phyloP scores from a whole-genome alignment of 116 monocot species.

The Trichopus zeylanicus region DNA sequence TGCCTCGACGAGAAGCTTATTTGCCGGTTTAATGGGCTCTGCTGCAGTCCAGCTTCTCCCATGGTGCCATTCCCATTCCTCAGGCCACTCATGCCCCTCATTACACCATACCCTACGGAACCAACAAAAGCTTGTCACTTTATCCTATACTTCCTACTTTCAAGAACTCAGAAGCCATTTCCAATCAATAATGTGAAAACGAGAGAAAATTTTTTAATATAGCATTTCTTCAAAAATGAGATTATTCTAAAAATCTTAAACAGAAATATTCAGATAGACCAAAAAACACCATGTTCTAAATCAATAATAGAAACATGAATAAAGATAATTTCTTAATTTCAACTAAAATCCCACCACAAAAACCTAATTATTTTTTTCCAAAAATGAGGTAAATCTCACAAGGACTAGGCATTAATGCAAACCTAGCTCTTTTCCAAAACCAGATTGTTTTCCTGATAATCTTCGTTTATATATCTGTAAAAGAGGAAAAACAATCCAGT shows the following conservation, averaged over 20 bases:
- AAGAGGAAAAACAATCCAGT: not conserved
- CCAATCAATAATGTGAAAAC: too few relatives aligned
- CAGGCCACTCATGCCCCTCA: slow-evolving; percentile 33
- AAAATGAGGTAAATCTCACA: too few relatives aligned
- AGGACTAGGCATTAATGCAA: too few relatives aligned
- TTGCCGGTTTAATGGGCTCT: slow-evolving; percentile 43
- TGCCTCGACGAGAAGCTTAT: slow-evolving; percentile 73
- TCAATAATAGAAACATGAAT: not conserved
- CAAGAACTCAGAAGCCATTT: too few relatives aligned
- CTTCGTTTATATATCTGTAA: too few relatives aligned
- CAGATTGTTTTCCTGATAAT: too few relatives aligned
- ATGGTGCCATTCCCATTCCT: slow-evolving; percentile 9
- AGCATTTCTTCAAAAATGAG: too few relatives aligned
- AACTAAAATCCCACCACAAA: not conserved
- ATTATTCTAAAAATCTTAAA: too few relatives aligned
- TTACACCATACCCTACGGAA: slow-evolving; percentile 36
- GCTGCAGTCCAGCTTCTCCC: slow-evolving; percentile 2
- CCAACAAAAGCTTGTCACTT: not conserved
- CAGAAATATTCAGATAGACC: not conserved
- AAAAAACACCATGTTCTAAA: not conserved
- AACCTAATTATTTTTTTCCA: too few relatives aligned
- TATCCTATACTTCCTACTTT: too few relatives aligned
- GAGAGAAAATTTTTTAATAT: too few relatives aligned
- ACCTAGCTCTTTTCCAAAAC: too few relatives aligned
- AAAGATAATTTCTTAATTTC: not conserved